These are phyloP conservation scores for Hanseniaspora thailandica DNA, from an alignment of 805 yeast species.

Conservation along the genomic window DNA sequence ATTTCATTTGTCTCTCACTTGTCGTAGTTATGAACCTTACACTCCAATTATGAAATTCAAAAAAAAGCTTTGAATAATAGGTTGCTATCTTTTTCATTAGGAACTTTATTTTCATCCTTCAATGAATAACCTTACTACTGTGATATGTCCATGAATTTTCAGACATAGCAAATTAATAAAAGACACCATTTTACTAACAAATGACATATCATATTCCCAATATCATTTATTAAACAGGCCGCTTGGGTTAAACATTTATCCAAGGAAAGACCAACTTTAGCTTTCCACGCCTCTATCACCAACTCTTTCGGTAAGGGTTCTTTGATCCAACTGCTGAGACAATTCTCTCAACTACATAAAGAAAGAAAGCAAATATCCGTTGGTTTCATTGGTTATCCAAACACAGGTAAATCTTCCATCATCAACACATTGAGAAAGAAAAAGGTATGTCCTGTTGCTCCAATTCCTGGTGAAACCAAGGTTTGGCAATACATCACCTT, in stretches of 20 bases:
- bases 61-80: not conserved
- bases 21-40: slow-evolving; percentile 91
- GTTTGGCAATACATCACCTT: slow-evolving; percentile 98
- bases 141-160: slow-evolving; percentile 11
- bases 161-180: not conserved
- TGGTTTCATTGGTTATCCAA: slow-evolving; percentile 95
- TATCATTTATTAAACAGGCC: slow-evolving; percentile 55
- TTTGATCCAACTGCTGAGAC: slow-evolving; percentile 81
- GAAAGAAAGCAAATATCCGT: slow-evolving; percentile 95
- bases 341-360: slow-evolving; percentile 76
- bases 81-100: not conserved
- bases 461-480: slow-evolving; percentile 97
- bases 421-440: slow-evolving; percentile 87
- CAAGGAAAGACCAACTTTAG: slow-evolving; percentile 83
- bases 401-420: slow-evolving; percentile 94
- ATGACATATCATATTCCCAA: slow-evolving; percentile 29
- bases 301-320: slow-evolving; percentile 98
- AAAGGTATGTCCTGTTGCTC: slow-evolving; percentile 95
- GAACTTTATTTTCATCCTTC: slow-evolving; percentile 6
- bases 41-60: slow-evolving; percentile 22
- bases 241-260: slow-evolving; percentile 97
- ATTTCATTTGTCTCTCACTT: slow-evolving; percentile 19
- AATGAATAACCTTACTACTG: slow-evolving; percentile 15
- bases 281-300: slow-evolving; percentile 95
- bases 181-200: slow-evolving; percentile 18